Evolutionary conservation across 2,329 filamentous ascomycete genomes (phyloP).

Genomic region (Arthrobotrys musiformis): DNA sequence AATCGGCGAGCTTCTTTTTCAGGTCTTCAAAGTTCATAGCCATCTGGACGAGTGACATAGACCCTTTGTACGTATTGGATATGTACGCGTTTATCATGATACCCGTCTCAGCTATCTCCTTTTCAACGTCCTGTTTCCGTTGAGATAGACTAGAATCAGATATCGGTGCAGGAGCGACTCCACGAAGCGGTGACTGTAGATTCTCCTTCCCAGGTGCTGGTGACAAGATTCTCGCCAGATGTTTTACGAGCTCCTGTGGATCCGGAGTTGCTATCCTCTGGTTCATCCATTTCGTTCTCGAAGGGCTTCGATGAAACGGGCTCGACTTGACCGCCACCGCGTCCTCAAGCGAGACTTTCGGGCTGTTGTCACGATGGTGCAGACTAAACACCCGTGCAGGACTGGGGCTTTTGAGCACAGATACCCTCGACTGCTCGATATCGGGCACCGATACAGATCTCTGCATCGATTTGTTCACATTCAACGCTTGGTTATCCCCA

Average conservation of each 20-base stretch:
- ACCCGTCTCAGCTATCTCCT: constrained; percentile 27
- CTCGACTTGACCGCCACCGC: constrained; percentile 28
- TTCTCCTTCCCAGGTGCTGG: constrained; percentile 39
- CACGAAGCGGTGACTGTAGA: constrained; percentile 25
- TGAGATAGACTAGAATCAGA: neutral
- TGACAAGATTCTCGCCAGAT: constrained; percentile 32
- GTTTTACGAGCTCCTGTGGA: constrained; percentile 34
- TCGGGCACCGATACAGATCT: constrained; percentile 19
- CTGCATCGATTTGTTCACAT: constrained; percentile 4
- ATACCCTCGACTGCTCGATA: neutral
- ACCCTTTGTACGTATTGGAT: constrained; percentile 33
- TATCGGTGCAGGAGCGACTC: neutral
- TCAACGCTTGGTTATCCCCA: constrained; percentile 22
- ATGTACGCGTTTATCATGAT: constrained; percentile 45
- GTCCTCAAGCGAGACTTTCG: constrained; percentile 38
- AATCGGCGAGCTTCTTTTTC: constrained; percentile 24
- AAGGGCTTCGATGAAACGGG: constrained; percentile 42
- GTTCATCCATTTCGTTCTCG: constrained; percentile 45
- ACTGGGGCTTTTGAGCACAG: constrained; percentile 32
- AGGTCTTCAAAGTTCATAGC: constrained; percentile 47
- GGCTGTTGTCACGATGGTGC: constrained; percentile 36
- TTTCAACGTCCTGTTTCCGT: constrained; percentile 33
- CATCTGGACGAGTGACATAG: constrained; percentile 44
- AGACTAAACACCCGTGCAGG: constrained; percentile 23
- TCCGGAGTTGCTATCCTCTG: constrained; percentile 40